Base-by-base conservation (phyloP, 1,284 basidiomycete species). In the Pseudozyma tsukubaensis region DNA sequence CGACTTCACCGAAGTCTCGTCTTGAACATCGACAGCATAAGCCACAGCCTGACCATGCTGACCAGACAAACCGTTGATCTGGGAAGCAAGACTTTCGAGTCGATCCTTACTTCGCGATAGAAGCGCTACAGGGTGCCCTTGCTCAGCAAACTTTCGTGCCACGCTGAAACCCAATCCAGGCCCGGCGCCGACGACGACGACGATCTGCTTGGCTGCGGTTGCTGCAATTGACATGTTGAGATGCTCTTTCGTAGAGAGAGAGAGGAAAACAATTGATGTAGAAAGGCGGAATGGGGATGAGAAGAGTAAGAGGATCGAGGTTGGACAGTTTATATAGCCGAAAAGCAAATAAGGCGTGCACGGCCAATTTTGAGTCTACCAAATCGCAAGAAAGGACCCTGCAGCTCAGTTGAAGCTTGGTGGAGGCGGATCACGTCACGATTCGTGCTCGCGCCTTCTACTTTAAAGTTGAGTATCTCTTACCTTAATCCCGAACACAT, bases 71-170 rank as follows among this genome's bases (percentile, higher is more conserved):
- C 29, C 13, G 52, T 71, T 75, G 49, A 75, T 63, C 40, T 72
- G 67, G 34, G 54, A 50, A 0, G 72, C 72, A 14, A 75, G 63
- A 37, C 58, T 43, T 24, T 75, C 69, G 14, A 72, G 54, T 14
- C 65, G 60, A 13, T 64, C 64, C 24, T 63, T 64, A 21, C 59
- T 54, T 21, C 72, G 64, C 18, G 69, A 72, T 4, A 75, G 69
- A 10, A 75, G 52, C n/a, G 72, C 72, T 21, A 72, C 69, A 36
- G 72, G 69, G 44, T 75, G 72, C 5, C 72, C 72, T 12, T 62
- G 62, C 19, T 62, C 60, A 18, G 69, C 57, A 13, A 75, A 72
- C 35, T 64, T 65, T 49, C 54, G 56, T 0, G 69, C 69, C 3
- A 72, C 58, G 44, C 69, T 65, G 35, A 67, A 64, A 6, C 72